Conservation (phyloP, 2,329 filamentous ascomycete genomes). For the Leptographium procerum region DNA sequence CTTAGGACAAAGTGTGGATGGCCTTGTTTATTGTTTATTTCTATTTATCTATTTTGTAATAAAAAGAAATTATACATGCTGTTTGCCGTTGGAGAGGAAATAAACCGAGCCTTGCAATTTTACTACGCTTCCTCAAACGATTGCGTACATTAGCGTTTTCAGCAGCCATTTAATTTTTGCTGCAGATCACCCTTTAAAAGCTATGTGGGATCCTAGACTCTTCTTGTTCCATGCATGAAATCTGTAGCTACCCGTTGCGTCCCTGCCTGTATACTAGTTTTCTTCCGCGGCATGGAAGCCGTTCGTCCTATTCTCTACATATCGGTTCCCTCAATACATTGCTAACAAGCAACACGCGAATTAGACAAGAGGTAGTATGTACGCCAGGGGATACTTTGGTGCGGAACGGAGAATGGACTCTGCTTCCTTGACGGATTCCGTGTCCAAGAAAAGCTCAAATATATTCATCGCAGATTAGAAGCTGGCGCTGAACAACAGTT, state of each 20-base stretch:
- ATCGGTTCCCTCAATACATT: not conserved
- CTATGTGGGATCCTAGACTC: too few relatives aligned
- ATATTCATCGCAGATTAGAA: too few relatives aligned
- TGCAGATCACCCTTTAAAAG: not conserved
- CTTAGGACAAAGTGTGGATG: not conserved
- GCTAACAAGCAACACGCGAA: too few relatives aligned
- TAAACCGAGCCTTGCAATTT: not conserved
- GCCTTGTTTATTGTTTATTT: not conserved
- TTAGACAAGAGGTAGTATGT: not conserved
- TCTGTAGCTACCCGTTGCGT: not conserved
- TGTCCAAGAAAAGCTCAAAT: too few relatives aligned
- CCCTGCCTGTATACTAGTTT: not conserved
- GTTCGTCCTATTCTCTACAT: not conserved
- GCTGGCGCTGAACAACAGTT: too few relatives aligned
- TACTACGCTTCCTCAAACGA: not conserved
- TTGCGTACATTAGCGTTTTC: not conserved
- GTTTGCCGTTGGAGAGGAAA: not conserved
- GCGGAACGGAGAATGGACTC: too few relatives aligned
- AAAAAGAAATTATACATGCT: not conserved
- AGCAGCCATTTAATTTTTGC: not conserved
- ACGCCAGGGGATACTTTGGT: too few relatives aligned
- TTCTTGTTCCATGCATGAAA: not conserved
- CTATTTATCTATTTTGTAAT: too few relatives aligned
- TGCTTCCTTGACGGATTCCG: too few relatives aligned
- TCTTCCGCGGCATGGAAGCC: not conserved